Percentiles rank a stretch among this genome's conserved stretches.
Conservation (phyloP, 2,329 filamentous ascomycete species). For the Trichoderma brevicompactum region DNA sequence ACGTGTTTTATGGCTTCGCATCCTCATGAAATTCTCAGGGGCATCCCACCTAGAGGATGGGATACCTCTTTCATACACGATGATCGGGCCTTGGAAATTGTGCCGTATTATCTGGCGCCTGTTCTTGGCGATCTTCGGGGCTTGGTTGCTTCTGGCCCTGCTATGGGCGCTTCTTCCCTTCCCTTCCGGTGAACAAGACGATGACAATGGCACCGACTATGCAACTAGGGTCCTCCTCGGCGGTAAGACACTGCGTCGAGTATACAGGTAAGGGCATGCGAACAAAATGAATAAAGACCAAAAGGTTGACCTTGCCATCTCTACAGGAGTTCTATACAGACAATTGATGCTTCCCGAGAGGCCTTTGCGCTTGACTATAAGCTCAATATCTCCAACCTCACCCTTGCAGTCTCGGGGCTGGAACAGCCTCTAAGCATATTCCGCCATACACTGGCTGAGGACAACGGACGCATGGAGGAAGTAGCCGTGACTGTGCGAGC, state of each 20-base stretch:
- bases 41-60: neutral
- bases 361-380: constrained; percentile 4
- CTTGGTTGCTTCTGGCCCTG: neutral
- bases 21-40: neutral
- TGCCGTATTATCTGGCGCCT: neutral
- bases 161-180: constrained; percentile 8
- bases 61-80: neutral
- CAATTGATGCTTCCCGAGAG: neutral
- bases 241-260: neutral
- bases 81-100: constrained; percentile 4
- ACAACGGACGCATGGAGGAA: neutral
- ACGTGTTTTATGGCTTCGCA: neutral
- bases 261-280: neutral
- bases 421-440: constrained; percentile 1
- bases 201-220: neutral
- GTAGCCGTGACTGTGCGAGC: neutral
- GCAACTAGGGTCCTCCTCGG: neutral
- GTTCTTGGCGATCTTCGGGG: neutral
- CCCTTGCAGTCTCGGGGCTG: neutral
- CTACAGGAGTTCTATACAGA: neutral
- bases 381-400: neutral
- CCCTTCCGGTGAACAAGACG: neutral
- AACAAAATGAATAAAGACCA: neutral
- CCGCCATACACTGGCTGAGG: neutral
- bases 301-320: neutral